Evolutionary conservation across 31 red algal genomes (phyloP).

Genomic region (Asparagopsis taxiformis): DNA sequence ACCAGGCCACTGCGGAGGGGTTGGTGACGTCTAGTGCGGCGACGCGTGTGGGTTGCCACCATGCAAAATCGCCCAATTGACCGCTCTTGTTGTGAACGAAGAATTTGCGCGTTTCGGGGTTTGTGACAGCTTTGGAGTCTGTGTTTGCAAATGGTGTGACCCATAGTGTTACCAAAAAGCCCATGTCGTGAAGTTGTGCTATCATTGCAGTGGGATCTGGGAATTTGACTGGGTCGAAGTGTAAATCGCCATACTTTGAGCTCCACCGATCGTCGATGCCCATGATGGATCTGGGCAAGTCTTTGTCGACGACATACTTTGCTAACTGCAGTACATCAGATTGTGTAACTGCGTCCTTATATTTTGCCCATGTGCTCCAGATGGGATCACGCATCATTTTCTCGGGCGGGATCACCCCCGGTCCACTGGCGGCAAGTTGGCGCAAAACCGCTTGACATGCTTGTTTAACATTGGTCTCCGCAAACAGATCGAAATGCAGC

Average conservation of each 20-base stretch:
- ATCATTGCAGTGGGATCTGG: constrained; percentile 81
- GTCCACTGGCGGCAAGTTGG: constrained; percentile 21
- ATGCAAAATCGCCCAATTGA: constrained; percentile 54
- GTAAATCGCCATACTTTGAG: constrained; percentile 71
- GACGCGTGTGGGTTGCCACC: constrained; percentile 83
- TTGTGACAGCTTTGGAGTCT: constrained; percentile 47
- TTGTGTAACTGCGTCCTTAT: constrained; percentile 84
- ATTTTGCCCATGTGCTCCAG: constrained; percentile 94
- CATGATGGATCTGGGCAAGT: constrained; percentile 72
- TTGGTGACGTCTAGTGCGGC: constrained; percentile 75
- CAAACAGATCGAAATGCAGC: constrained; percentile 38
- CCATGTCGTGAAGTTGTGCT: constrained; percentile 63
- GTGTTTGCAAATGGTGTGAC: constrained; percentile 80
- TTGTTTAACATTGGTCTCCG: constrained; percentile 26
- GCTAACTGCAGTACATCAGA: constrained; percentile 77
- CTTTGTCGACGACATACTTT: constrained; percentile 58
- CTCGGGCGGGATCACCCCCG: constrained; percentile 13
- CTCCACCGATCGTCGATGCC: constrained; percentile 95
- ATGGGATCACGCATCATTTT: constrained; percentile 75
- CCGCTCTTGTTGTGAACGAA: constrained; percentile 39
- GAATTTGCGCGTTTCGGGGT: constrained; percentile 34
- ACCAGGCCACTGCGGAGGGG: constrained; percentile 69
- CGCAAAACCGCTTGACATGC: constrained; percentile 31
- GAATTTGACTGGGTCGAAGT: constrained; percentile 84
- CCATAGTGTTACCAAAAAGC: constrained; percentile 90